These are phyloP conservation scores for Alternaria dauci DNA, from an alignment of 2,329 filamentous ascomycete genomes.

Conservation along the genomic window DNA sequence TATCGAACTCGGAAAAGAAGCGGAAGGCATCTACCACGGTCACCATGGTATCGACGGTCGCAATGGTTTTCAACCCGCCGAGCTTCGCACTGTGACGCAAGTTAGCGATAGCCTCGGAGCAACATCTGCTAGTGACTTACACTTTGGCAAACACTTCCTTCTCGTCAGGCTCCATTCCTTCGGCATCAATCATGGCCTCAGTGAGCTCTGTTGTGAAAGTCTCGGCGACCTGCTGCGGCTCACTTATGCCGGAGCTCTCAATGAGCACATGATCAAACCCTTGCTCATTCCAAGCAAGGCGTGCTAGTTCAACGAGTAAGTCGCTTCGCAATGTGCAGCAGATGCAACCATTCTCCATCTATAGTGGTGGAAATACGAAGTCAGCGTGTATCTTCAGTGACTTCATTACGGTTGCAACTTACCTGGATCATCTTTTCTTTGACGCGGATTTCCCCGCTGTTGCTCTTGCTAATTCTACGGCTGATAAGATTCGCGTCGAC, in stretches of 20 bases:
- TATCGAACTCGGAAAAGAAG: conserved; percentile 76
- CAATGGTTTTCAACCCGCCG: conserved; percentile 72
- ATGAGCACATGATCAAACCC: conserved; percentile 76
- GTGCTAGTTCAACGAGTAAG: conserved; percentile 73
- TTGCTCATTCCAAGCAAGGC: conserved; percentile 65
- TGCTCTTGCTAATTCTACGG: conserved; percentile 38
- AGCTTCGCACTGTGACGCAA: conserved; percentile 34
- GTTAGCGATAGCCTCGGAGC: background rate
- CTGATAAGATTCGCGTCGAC: conserved; percentile 71
- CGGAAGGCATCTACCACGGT: conserved; percentile 79
- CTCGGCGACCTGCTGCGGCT: conserved; percentile 77
- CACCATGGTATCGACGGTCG: conserved; percentile 73
- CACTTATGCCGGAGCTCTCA: conserved; percentile 75
- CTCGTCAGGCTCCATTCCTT: conserved; percentile 54
- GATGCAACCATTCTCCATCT: conserved; percentile 72
- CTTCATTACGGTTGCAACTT: background rate
- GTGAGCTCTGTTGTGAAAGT: conserved; percentile 68
- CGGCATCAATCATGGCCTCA: conserved; percentile 56
- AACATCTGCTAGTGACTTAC: conserved; percentile 49
- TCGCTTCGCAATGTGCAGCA: conserved; percentile 79
- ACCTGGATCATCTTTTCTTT: conserved; percentile 64
- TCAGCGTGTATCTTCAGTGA: background rate
- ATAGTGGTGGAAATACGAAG: background rate
- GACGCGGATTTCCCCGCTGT: conserved; percentile 58
- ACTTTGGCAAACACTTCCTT: conserved; percentile 58